Evolutionary conservation across 805 yeast species (phyloP).

Genomic region (Nakazawaea ernobii): DNA sequence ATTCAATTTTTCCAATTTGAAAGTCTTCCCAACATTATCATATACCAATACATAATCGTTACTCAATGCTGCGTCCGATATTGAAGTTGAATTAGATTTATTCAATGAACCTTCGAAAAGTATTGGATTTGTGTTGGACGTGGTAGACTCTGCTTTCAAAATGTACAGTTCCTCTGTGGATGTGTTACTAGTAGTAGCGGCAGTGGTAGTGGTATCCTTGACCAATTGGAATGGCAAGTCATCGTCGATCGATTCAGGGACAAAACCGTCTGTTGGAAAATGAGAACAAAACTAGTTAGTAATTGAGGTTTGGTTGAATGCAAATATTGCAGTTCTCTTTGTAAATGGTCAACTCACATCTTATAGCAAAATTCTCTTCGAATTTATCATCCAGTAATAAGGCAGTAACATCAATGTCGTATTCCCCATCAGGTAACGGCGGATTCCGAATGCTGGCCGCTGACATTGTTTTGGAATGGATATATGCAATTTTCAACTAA

Average conservation of each 20-base stretch:
- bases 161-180: slow-evolving; percentile 17
- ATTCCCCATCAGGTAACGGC: slow-evolving; percentile 30
- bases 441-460: background rate
- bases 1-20: slow-evolving; percentile 21
- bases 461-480: background rate
- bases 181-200: background rate
- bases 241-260: slow-evolving; percentile 26
- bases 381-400: slow-evolving; percentile 14
- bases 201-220: slow-evolving; percentile 7
- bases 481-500: background rate
- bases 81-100: slow-evolving; percentile 11
- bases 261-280: slow-evolving; percentile 21
- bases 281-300: background rate
- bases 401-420: slow-evolving; percentile 25
- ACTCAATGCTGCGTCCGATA: background rate
- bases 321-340: too few species aligned
- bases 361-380: slow-evolving; percentile 24
- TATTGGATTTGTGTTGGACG: slow-evolving; percentile 14
- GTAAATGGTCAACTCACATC: slow-evolving; percentile 20
- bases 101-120: slow-evolving; percentile 23
- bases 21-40: slow-evolving; percentile 20
- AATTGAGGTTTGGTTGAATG: background rate
- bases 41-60: slow-evolving; percentile 21
- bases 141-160: slow-evolving; percentile 19
- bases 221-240: slow-evolving; percentile 18